phyloP scores from a whole-genome alignment of 164 flowering plant genomes.

The Buxus sempervirens region DNA sequence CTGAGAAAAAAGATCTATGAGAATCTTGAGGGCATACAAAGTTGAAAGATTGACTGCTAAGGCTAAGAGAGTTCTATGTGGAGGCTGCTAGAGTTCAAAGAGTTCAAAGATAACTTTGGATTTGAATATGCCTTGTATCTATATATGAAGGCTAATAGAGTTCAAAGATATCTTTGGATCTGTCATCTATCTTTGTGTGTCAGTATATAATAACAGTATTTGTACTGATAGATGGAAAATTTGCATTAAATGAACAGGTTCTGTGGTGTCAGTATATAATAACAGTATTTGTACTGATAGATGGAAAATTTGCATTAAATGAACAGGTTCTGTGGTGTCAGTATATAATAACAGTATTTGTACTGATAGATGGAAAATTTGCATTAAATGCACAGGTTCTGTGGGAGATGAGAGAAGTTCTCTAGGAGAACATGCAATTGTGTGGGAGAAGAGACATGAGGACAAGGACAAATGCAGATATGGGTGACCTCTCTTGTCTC shows the following conservation, averaged over 20 bases:
- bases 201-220: no score
- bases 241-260: no score
- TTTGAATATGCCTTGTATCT: not conserved
- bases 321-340: constrained; percentile 14
- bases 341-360: constrained; percentile 14
- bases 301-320: constrained; percentile 29
- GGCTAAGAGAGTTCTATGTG: not conserved
- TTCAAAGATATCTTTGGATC: no score
- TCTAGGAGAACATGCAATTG: constrained; percentile 39
- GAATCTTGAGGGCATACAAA: no score
- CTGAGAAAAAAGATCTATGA: not conserved
- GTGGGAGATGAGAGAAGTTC: constrained; percentile 18
- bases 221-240: no score
- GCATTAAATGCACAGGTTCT: constrained; percentile 40
- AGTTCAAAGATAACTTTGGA: not conserved
- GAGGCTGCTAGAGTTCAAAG: not conserved
- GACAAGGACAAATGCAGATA: constrained; percentile 6
- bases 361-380: constrained; percentile 6
- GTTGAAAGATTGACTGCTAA: not conserved
- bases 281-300: no score
- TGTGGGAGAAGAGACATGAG: constrained; percentile 22
- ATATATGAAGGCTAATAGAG: no score
- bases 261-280: no score
- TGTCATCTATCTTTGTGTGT: no score
- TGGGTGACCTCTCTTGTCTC: constrained; percentile 10